Conservation (phyloP, 805 yeast genomes). For the Isabelozyma heimii region DNA sequence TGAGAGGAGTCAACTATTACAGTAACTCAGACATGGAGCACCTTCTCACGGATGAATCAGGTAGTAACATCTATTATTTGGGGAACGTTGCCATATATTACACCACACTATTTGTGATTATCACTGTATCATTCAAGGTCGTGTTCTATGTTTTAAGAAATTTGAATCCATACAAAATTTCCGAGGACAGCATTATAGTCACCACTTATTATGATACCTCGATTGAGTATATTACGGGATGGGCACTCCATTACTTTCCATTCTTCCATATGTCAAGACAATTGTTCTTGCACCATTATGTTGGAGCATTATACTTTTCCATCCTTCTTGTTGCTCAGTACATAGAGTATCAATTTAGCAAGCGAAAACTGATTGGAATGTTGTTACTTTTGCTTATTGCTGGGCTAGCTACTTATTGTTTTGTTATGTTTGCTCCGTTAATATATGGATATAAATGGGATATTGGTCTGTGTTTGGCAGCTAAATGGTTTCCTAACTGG, state of each 20-base stretch:
- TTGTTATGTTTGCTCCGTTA: constrained; percentile 34
- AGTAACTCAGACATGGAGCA: constrained; percentile 33
- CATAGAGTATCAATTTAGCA: constrained; percentile 38
- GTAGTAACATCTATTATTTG: constrained; percentile 49
- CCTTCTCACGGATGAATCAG: constrained; percentile 15
- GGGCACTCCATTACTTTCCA: constrained; percentile 57
- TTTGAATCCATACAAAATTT: constrained; percentile 29
- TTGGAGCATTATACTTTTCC: constrained; percentile 50
- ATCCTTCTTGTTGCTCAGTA: constrained; percentile 43
- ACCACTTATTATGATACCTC: constrained; percentile 16
- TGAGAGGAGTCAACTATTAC: constrained; percentile 61
- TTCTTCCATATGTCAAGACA: constrained; percentile 42
- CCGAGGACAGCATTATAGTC: constrained; percentile 9
- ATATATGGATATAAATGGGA: constrained; percentile 50
- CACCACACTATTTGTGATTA: constrained; percentile 34
- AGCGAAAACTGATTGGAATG: constrained; percentile 24
- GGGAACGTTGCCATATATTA: constrained; percentile 67
- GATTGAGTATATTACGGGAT: constrained; percentile 51
- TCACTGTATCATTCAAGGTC: constrained; percentile 19
- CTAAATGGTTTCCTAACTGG: constrained; percentile 40
- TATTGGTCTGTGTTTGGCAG: constrained; percentile 31
- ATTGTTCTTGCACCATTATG: constrained; percentile 45
- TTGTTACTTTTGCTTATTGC: constrained; percentile 16
- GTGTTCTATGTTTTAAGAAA: constrained; percentile 15
- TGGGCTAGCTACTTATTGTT: constrained; percentile 21